phyloP scores from a whole-genome alignment of 352 stramenopile species.

The Globisporangium middletonii region DNA sequence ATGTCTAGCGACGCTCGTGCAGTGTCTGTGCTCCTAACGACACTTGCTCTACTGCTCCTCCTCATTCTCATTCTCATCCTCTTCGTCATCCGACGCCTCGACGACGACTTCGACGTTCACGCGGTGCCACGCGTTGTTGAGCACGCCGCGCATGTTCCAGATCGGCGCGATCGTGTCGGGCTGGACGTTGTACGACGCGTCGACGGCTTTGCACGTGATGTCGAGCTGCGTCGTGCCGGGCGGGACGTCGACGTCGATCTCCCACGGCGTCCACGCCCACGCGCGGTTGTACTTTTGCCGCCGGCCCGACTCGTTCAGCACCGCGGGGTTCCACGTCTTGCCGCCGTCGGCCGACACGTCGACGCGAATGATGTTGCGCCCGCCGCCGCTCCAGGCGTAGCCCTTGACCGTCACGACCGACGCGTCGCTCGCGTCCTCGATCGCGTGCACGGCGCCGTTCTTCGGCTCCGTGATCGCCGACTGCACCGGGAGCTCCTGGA shows the following conservation, averaged over 20 bases:
- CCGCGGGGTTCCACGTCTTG: conserved; percentile 88
- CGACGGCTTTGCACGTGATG: conserved; percentile 92
- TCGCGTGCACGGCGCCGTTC: conserved; percentile 33
- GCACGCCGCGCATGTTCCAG: conserved; percentile 97
- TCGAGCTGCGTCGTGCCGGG: conserved; percentile 76
- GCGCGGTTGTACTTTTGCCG: conserved; percentile 87
- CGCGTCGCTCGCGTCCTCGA: conserved; percentile 53
- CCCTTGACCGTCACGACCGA: conserved; percentile 89
- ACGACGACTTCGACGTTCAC: conserved; percentile 66
- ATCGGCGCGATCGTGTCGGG: conserved; percentile 93
- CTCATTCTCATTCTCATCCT: conserved; percentile 25
- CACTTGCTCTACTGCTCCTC: not conserved
- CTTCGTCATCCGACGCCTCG: conserved; percentile 30
- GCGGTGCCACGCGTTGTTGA: conserved; percentile 96
- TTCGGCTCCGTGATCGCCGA: conserved; percentile 87
- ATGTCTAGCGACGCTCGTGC: no score
- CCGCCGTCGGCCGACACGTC: conserved; percentile 94
- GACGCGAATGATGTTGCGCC: conserved; percentile 94
- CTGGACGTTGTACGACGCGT: conserved; percentile 95
- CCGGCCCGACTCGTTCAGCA: conserved; percentile 78
- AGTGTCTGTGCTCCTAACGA: not conserved
- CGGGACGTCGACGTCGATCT: conserved; percentile 88
- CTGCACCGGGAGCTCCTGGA: conserved; percentile 90
- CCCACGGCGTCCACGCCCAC: conserved; percentile 96
- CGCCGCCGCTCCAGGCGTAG: conserved; percentile 93